phyloP scores from a whole-genome alignment of 345 rosid genomes.

The Chamaenerion angustifolium region DNA sequence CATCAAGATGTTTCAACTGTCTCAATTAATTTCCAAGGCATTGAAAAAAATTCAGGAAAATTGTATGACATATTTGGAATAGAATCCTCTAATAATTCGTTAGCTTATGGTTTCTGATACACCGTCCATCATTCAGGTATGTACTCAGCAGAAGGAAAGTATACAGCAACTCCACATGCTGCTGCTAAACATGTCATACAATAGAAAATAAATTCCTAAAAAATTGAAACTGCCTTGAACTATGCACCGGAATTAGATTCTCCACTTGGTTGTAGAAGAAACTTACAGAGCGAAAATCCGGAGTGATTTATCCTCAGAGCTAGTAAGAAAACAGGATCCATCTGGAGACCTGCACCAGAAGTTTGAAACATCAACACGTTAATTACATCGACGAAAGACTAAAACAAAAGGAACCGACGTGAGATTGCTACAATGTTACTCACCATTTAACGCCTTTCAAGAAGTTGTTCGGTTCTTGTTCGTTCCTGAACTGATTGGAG shows the following conservation, averaged over 20 bases:
- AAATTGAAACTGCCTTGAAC: background rate
- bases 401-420: background rate
- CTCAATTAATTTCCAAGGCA: no score
- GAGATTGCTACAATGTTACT: background rate
- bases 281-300: constrained; percentile 59
- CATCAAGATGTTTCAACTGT: background rate
- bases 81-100: background rate
- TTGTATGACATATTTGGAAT: background rate
- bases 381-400: background rate
- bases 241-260: background rate
- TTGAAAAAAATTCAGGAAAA: background rate
- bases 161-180: no score
- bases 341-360: constrained; percentile 68
- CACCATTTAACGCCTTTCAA: constrained; percentile 83
- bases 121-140: no score
- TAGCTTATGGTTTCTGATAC: no score
- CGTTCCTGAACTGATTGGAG: constrained; percentile 43
- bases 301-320: constrained; percentile 69
- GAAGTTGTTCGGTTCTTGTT: constrained; percentile 67
- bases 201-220: no score
- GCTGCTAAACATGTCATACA: no score
- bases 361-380: background rate
- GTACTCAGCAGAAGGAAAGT: no score
- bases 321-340: constrained; percentile 72
- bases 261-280: constrained; percentile 1